These are phyloP conservation scores for Aspergillus sclerotioniger DNA, from an alignment of 495 filamentous ascomycete species.

Conservation along the genomic window DNA sequence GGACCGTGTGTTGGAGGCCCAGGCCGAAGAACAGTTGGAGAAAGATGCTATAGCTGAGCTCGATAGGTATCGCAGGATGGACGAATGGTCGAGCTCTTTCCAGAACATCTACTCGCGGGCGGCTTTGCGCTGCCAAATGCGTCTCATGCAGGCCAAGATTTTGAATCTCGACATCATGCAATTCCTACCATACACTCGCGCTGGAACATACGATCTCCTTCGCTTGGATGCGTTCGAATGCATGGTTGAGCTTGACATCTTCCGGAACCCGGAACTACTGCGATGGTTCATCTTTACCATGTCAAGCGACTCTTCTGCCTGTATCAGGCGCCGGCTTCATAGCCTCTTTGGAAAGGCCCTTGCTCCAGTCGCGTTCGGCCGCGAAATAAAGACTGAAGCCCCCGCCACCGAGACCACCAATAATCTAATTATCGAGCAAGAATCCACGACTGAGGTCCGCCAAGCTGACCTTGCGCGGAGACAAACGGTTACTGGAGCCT, in stretches of 20 bases:
- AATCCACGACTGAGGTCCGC: slow-evolving; percentile 63
- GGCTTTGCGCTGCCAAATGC: slow-evolving; percentile 73
- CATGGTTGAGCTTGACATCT: slow-evolving; percentile 73
- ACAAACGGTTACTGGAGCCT: slow-evolving; percentile 71
- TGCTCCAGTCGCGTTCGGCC: slow-evolving; percentile 77
- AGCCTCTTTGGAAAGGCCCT: slow-evolving; percentile 67
- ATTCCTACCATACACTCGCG: slow-evolving; percentile 77
- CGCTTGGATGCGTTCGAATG: slow-evolving; percentile 80
- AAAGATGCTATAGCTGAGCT: slow-evolving; percentile 77
- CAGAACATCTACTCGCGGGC: slow-evolving; percentile 87
- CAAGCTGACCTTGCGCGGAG: slow-evolving; percentile 69
- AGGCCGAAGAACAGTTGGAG: slow-evolving; percentile 62
- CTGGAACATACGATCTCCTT: slow-evolving; percentile 74
- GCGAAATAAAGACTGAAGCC: slow-evolving; percentile 33
- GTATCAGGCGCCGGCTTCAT: slow-evolving; percentile 68
- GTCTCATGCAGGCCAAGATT: slow-evolving; percentile 68
- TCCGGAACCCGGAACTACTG: slow-evolving; percentile 60
- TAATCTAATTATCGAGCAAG: slow-evolving; percentile 79
- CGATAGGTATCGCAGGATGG: slow-evolving; percentile 84
- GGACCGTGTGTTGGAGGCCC: slow-evolving; percentile 49
- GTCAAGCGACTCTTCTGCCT: slow-evolving; percentile 76
- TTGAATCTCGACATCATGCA: slow-evolving; percentile 60
- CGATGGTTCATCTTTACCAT: slow-evolving; percentile 68
- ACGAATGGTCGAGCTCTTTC: slow-evolving; percentile 89
- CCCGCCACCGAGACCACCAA: slow-evolving; percentile 40